These are phyloP conservation scores for Petrea volubilis DNA, from an alignment of 257 asterid genomes.

Conservation along the genomic window DNA sequence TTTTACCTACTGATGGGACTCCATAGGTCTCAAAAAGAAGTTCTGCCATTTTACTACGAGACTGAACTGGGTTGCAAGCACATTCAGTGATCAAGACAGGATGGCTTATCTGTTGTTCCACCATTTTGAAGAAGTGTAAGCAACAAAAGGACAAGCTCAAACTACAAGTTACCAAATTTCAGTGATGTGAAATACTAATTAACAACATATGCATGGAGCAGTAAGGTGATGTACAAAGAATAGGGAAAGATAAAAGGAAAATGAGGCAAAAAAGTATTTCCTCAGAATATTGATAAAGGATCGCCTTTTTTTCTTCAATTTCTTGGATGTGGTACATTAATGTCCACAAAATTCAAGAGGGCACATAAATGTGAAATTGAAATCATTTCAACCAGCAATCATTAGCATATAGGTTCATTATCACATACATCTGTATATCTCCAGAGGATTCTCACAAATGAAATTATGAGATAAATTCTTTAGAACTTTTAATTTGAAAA, in stretches of 20 bases:
- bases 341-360: conserved; percentile 11
- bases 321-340: conserved; percentile 12
- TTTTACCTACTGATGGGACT: conserved; percentile 89
- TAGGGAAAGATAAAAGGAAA: neutral
- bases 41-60: conserved; percentile 98
- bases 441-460: neutral
- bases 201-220: conserved; percentile 12
- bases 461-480: conserved; percentile 1
- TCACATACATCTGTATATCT: neutral
- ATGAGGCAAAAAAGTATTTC: neutral
- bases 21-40: conserved; percentile 97
- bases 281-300: neutral
- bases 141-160: conserved; percentile 15
- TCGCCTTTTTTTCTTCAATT: conserved; percentile 1
- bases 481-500: conserved; percentile 2
- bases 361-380: neutral
- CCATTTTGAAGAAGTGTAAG: conserved; percentile 27
- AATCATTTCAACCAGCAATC: neutral
- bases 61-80: conserved; percentile 90
- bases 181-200: conserved; percentile 19
- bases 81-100: conserved; percentile 97
- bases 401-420: neutral
- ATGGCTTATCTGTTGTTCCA: conserved; percentile 83
- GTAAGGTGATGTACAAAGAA: neutral
- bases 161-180: conserved; percentile 7